Evolutionary conservation across 257 asterid genomes (phyloP), one percentile per base, ranked within the genome.

Genomic region (Fraxinus anomala): DNA sequence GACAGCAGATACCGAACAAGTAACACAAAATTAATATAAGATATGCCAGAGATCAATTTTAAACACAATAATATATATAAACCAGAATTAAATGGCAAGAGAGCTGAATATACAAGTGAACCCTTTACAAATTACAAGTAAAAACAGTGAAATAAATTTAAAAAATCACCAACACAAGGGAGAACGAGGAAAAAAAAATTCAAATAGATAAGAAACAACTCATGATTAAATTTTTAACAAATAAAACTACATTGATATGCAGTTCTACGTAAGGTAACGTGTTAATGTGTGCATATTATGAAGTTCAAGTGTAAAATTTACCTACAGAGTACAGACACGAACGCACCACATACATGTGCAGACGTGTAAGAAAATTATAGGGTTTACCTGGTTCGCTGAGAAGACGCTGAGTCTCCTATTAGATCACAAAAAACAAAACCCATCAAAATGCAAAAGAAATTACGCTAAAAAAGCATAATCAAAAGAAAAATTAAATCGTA

Each of bases 401-500:
- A 81, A 93, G 99, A 16, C 99, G 97, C 87, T 96, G 98, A 75
- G 98, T 96, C 86, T 96, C 99, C 99, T 96, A 80, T 65, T 16
- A 84, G 79, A 82, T 23, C 34, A 80, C 9, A 83, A 59, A 68
- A 30, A 69, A 65, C 36, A 39, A 72, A 71, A 77, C n/a, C 49
- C 26, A 13, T 51, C 10, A 63, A 33, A 75, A 61, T 28, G 0
- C 33, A 17, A 67, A 14, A 44, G 19, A 63, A 3, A 63, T 9
- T 9, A 63, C 16, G 69, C 19, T 63, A 63, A 63, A 24, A 24
- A 77, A 76, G 39, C 24, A 54, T 77, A 34, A 82, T 31, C 71
- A 81, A 71, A 54, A 54, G 34, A 24, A 36, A 59, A 59, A 59
- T 59, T 5, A 59, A 59, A 21, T 59, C 67, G n/a, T 63, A 75